Evolutionary conservation across 805 yeast genomes (phyloP), one percentile per base, ranked within the genome.

Genomic region (Metschnikowia sp.): DNA sequence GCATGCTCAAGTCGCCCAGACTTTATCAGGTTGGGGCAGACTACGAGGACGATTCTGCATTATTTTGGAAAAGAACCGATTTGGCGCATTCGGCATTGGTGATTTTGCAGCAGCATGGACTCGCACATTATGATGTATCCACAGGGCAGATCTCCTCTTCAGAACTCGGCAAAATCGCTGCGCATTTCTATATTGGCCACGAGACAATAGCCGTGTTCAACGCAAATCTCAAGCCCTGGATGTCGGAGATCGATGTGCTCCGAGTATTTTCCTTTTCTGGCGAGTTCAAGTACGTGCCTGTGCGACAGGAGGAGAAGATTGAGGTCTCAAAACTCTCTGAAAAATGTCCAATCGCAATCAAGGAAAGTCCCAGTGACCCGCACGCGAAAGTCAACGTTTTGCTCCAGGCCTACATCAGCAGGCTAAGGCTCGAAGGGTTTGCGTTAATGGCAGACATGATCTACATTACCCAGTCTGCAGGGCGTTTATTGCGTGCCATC

Each of bases 401-500:
- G 33, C 68, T 94, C 10, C 99, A 94, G 60, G 79, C 96, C 0
- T 89, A 87, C 58, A 87, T 94, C n/a, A 86, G 97, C 1, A 68
- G 83, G 33, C 69, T 91, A 22, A 69, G 74, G 9, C 70, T 94
- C 13, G 94, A 86, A 0, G 98, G 98, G 0, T 88, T 88, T 69
- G 97, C 97, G 0, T 67, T 95, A 50, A 82, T 86, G 77, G 82
- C 96, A 0, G 99, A 94, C 69, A 89, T 91, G 96, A 76, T 88
- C 3, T 94, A 88, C 61, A 81, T 94, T 36, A 86, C 94, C 0
- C 98, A 94, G 64, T 88, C 95, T 36, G 97, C 97, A 1, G 92
- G 95, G 3, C 77, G 99, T 60, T 65, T 94, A 34, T 72, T 91
- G 47, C 70, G 97, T 48, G 97, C 98, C 0, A 77, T 95, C 52